phyloP scores from a whole-genome alignment of 2,329 filamentous ascomycete species.

The Rasamsonia emersonii region DNA sequence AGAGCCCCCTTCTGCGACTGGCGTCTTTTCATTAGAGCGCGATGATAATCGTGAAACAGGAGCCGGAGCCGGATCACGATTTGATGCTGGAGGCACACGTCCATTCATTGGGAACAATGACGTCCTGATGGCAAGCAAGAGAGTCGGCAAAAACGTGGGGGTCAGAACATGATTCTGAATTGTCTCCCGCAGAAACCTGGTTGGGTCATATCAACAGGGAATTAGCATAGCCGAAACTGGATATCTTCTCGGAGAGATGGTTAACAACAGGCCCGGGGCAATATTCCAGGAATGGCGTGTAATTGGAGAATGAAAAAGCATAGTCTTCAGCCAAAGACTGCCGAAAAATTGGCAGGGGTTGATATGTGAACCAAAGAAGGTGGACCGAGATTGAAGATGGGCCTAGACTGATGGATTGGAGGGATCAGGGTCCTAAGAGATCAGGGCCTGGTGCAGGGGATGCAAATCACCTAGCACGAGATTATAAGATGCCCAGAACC shows the following conservation, averaged over 20 bases:
- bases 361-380: no score
- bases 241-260: no score
- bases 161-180: conserved; percentile 55
- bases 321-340: no score
- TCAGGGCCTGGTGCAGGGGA: no score
- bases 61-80: conserved; percentile 1
- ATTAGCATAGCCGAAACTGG: background rate
- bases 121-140: conserved; percentile 56
- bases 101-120: conserved; percentile 81
- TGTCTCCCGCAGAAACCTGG: conserved; percentile 37
- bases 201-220: no score
- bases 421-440: no score
- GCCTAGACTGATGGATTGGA: no score
- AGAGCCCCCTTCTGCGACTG: conserved; percentile 3
- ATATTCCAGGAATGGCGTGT: background rate
- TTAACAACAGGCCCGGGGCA: background rate
- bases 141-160: conserved; percentile 54
- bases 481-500: no score
- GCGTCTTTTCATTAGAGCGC: background rate
- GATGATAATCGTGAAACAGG: conserved; percentile 1
- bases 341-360: no score
- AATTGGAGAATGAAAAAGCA: background rate
- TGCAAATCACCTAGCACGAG: no score
- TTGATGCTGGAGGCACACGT: conserved; percentile 46
- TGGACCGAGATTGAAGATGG: no score